A percentile compares a stretch with the other conserved stretches of the same genome.
phyloP scores from a whole-genome alignment of 2,329 filamentous ascomycete genomes.

The Geosmithia putterillii region DNA sequence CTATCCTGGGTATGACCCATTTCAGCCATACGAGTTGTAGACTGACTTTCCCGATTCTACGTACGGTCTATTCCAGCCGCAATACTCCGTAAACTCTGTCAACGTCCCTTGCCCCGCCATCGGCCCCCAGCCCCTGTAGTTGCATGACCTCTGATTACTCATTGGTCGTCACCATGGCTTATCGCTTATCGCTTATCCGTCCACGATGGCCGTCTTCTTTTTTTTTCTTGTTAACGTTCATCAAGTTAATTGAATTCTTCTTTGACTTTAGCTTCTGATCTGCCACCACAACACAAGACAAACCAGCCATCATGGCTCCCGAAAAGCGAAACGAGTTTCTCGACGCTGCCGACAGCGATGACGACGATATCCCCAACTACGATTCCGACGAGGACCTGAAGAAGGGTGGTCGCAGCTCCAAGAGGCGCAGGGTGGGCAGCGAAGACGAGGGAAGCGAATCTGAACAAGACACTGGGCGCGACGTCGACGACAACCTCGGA shows the following conservation, averaged over 20 bases:
- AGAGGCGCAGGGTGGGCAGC: constrained; percentile 48
- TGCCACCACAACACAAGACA: neutral
- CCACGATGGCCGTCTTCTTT: neutral
- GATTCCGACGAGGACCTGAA: constrained; percentile 58
- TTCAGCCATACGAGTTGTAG: no score
- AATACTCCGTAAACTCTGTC: no score
- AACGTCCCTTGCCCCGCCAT: no score
- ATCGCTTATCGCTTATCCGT: constrained; percentile 1
- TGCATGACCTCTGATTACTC: constrained; percentile 1
- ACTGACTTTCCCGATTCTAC: no score
- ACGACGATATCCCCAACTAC: constrained; percentile 46
- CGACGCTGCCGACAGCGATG: constrained; percentile 44
- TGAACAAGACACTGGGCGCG: constrained; percentile 9
- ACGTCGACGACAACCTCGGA: constrained; percentile 7
- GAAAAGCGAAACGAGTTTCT: constrained; percentile 58
- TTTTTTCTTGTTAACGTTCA: no score
- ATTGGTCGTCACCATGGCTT: neutral
- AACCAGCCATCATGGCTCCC: constrained; percentile 40
- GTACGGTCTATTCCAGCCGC: no score
- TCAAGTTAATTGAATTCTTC: no score
- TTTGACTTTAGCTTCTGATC: neutral
- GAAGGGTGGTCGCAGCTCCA: constrained; percentile 49
- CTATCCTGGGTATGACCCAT: no score
- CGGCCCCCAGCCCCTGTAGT: neutral
- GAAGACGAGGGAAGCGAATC: constrained; percentile 23